A percentile compares a stretch with the other conserved stretches of the same genome.
Conservation (phyloP, 1,284 basidiomycete genomes). For the Xanthoconium separans region DNA sequence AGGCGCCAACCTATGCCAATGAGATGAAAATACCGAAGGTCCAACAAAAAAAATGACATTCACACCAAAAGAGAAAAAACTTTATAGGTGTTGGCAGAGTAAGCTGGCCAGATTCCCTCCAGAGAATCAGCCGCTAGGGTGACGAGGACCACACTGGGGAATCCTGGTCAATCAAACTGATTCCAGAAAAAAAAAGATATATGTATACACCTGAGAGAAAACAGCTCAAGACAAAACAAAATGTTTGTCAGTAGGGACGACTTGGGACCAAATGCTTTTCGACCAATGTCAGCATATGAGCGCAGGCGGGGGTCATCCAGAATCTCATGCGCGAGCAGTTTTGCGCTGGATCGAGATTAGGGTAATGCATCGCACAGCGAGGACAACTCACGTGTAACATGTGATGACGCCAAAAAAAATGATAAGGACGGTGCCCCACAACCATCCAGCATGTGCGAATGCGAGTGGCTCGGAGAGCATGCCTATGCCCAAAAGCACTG, state of each 20-base stretch:
- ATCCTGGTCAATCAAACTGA: background rate
- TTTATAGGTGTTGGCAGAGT: slow-evolving; percentile 76
- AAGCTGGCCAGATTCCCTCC: slow-evolving; percentile 64
- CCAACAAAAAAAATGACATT: slow-evolving; percentile 22
- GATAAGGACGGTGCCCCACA: slow-evolving; percentile 71
- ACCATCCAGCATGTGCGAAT: slow-evolving; percentile 87
- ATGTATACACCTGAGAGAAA: slow-evolving; percentile 64
- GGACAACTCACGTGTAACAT: slow-evolving; percentile 76
- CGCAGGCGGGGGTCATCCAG: slow-evolving; percentile 65
- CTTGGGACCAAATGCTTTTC: slow-evolving; percentile 79
- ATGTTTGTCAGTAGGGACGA: slow-evolving; percentile 68
- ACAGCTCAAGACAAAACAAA: slow-evolving; percentile 85
- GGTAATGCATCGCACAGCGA: background rate
- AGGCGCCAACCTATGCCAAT: slow-evolving; percentile 62
- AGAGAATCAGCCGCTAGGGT: slow-evolving; percentile 87
- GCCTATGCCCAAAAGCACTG: slow-evolving; percentile 85
- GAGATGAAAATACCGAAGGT: background rate
- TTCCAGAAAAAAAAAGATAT: background rate
- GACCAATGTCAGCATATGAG: slow-evolving; percentile 88
- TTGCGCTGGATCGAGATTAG: slow-evolving; percentile 55
- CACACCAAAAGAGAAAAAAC: slow-evolving; percentile 72
- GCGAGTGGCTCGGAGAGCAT: slow-evolving; percentile 89
- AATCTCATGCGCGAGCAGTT: slow-evolving; percentile 79
- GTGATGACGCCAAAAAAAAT: slow-evolving; percentile 78
- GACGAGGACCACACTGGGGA: slow-evolving; percentile 73